Conservation (phyloP, 2,329 filamentous ascomycete species). For the Apiospora phragmitis region DNA sequence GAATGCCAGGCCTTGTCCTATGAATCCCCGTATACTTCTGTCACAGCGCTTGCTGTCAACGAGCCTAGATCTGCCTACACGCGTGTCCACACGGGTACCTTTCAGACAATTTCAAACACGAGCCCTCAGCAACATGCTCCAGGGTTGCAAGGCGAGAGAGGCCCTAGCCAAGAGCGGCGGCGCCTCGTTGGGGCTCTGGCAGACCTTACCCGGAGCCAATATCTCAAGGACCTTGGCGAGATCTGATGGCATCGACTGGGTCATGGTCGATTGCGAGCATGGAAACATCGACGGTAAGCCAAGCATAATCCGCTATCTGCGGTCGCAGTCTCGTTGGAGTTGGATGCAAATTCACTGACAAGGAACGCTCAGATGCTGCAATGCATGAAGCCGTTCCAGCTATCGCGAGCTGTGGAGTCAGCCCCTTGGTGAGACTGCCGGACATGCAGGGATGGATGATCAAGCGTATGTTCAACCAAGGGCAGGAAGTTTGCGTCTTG, state of each 20-base stretch:
- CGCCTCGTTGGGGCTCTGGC: slow-evolving; percentile 60
- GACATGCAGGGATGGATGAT: slow-evolving; percentile 58
- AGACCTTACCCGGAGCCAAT: slow-evolving; percentile 63
- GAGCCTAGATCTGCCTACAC: background rate
- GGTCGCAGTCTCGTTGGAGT: background rate
- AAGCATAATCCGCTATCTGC: background rate
- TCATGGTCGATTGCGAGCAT: slow-evolving; percentile 62
- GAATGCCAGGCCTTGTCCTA: background rate
- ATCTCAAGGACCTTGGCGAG: slow-evolving; percentile 60
- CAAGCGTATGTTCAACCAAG: slow-evolving; percentile 44
- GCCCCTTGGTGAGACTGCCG: slow-evolving; percentile 57
- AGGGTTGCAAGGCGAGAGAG: slow-evolving; percentile 43
- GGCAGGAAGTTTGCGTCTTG: background rate
- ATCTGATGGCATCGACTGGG: slow-evolving; percentile 64
- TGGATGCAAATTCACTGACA: slow-evolving; percentile 10
- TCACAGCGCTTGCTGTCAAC: background rate
- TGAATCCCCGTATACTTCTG: background rate
- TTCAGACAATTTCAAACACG: background rate
- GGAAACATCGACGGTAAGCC: slow-evolving; percentile 52
- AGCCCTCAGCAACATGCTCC: slow-evolving; percentile 20
- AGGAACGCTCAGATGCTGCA: slow-evolving; percentile 41
- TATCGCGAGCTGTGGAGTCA: slow-evolving; percentile 55
- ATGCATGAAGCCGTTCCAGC: slow-evolving; percentile 61
- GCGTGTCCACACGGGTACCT: background rate
- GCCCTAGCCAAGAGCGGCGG: slow-evolving; percentile 46